Evolutionary conservation across 1,284 basidiomycete genomes (phyloP).

Genomic region (Caloboletus inedulis): DNA sequence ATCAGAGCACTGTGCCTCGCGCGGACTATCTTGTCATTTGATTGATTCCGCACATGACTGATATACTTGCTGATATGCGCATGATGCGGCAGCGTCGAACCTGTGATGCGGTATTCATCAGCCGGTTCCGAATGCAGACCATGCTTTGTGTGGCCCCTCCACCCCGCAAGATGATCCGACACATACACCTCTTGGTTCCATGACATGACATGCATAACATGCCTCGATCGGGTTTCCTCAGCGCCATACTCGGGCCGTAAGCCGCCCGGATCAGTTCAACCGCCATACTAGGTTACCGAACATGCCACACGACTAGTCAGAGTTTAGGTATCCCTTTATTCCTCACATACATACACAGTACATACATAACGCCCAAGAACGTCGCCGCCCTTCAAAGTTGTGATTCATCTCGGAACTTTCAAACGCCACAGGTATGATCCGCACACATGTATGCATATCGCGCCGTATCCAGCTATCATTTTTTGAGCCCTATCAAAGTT

Average conservation of each 20-base stretch:
- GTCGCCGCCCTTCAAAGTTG: not conserved
- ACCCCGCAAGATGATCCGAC: not conserved
- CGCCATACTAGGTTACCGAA: not conserved
- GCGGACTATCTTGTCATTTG: no score
- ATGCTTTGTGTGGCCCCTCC: not conserved
- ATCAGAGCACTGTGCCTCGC: no score
- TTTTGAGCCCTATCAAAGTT: not conserved
- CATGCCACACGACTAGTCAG: not conserved
- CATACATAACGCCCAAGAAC: not conserved
- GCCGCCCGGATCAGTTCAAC: not conserved
- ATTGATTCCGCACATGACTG: no score
- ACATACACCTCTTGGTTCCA: not conserved
- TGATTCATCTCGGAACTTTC: not conserved
- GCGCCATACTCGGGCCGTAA: no score
- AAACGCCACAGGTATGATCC: not conserved
- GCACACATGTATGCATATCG: not conserved
- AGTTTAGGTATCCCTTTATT: not conserved
- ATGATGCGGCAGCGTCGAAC: no score
- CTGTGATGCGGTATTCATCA: not conserved
- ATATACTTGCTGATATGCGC: no score
- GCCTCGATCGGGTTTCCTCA: not conserved
- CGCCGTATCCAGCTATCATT: not conserved
- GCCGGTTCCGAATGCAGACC: not conserved
- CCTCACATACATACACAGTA: not conserved
- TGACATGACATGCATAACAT: not conserved